Conservation (phyloP, 164 flowering plant genomes). For the Protea cynaroides region DNA sequence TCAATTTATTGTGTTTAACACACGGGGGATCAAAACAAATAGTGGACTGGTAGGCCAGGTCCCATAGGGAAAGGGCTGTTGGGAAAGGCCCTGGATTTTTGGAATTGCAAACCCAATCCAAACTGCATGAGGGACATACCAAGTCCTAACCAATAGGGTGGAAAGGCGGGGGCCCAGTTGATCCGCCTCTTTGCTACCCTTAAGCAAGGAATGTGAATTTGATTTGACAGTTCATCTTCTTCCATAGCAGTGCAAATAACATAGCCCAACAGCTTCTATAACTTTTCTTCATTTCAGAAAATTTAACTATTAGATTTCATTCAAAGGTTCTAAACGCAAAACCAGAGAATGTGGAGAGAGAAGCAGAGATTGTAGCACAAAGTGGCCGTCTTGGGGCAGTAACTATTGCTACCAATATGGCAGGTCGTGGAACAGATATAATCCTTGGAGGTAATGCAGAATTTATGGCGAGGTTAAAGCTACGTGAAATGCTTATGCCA, state of each 20-base stretch:
- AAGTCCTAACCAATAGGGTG: no score
- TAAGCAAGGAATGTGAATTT: no score
- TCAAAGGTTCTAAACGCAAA: slow-evolving; percentile 93
- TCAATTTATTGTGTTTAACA: no score
- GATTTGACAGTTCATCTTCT: background rate
- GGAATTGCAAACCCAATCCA: no score
- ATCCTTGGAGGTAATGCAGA: slow-evolving; percentile 99
- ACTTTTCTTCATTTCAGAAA: background rate
- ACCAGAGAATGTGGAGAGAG: slow-evolving; percentile 99
- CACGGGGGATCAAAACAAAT: no score
- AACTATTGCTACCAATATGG: slow-evolving; percentile 99
- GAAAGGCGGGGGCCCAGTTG: no score
- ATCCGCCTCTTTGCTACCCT: no score
- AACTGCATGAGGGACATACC: no score
- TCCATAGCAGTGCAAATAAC: background rate
- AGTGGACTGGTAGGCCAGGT: no score
- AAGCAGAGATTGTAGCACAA: slow-evolving; percentile 98
- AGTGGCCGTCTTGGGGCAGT: slow-evolving; percentile 97
- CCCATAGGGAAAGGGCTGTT: no score
- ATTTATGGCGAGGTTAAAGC: slow-evolving; percentile 91
- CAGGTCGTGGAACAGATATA: slow-evolving; percentile 99
- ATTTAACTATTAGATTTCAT: slow-evolving; percentile 2
- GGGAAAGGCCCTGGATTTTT: no score
- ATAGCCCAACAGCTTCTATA: background rate
- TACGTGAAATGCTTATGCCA: slow-evolving; percentile 98